A percentile compares a stretch with the other conserved stretches of the same genome.
phyloP scores from a whole-genome alignment of 768 basidiomycete genomes.

The Amanita brunnescens region DNA sequence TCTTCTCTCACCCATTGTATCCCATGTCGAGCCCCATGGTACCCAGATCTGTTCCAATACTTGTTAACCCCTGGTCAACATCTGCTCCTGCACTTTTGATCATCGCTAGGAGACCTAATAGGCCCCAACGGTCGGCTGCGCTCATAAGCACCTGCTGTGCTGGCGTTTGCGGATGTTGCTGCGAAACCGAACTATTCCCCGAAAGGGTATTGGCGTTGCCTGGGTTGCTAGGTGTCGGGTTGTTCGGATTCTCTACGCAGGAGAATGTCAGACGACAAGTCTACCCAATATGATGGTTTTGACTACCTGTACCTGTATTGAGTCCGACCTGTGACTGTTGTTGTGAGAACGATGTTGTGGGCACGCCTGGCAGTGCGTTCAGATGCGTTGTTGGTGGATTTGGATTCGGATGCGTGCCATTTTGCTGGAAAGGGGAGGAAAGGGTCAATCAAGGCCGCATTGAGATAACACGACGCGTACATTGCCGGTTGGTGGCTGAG shows the following conservation, averaged over 20 bases:
- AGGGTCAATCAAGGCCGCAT: not conserved
- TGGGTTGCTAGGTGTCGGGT: slow-evolving; percentile 24
- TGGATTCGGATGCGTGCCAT: slow-evolving; percentile 34
- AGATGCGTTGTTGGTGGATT: slow-evolving; percentile 37
- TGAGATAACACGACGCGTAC: slow-evolving; percentile 1
- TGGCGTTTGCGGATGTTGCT: slow-evolving; percentile 72
- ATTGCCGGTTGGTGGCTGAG: slow-evolving; percentile 12
- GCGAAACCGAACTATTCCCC: slow-evolving; percentile 23
- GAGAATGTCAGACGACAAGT: slow-evolving; percentile 27
- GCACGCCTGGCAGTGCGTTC: slow-evolving; percentile 40
- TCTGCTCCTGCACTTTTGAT: slow-evolving; percentile 75
- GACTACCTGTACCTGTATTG: slow-evolving; percentile 16
- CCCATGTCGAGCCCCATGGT: slow-evolving; percentile 90
- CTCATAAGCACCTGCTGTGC: slow-evolving; percentile 89
- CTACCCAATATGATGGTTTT: slow-evolving; percentile 18
- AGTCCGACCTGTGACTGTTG: slow-evolving; percentile 14
- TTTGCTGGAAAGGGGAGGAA: slow-evolving; percentile 28
- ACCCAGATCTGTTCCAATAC: slow-evolving; percentile 85
- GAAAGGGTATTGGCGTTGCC: slow-evolving; percentile 26
- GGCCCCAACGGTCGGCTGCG: slow-evolving; percentile 93
- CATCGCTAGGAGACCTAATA: slow-evolving; percentile 76
- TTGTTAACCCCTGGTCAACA: slow-evolving; percentile 71
- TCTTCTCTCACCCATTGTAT: slow-evolving; percentile 59
- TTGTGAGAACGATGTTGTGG: slow-evolving; percentile 17
- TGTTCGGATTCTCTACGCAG: slow-evolving; percentile 22